These are phyloP conservation scores for Chaetoscypha palmicola DNA, from an alignment of 2,329 filamentous ascomycete species.

Conservation along the genomic window DNA sequence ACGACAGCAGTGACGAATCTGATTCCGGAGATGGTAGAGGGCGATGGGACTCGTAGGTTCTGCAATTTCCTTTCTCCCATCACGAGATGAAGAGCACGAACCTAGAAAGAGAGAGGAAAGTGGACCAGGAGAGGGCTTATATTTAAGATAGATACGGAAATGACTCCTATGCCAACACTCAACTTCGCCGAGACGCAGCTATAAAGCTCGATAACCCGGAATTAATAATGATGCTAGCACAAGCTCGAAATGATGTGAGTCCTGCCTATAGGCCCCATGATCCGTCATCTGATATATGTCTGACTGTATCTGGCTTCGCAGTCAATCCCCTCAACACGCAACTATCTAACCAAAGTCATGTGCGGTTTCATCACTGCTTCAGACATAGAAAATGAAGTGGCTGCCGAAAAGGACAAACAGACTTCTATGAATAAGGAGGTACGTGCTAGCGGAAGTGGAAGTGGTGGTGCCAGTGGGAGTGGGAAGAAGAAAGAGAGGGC, in stretches of 20 bases:
- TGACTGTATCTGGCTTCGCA: slow-evolving; percentile 23
- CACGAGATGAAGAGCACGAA: background rate
- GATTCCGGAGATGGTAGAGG: slow-evolving; percentile 17
- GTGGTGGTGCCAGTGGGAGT: background rate
- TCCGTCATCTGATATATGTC: background rate
- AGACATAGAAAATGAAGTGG: slow-evolving; percentile 3
- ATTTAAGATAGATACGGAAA: slow-evolving; percentile 18
- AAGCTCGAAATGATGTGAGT: slow-evolving; percentile 47
- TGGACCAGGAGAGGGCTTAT: background rate
- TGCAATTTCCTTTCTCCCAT: background rate
- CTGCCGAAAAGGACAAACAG: background rate
- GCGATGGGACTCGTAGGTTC: slow-evolving; percentile 17
- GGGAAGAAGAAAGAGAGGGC: background rate
- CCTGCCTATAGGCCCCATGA: background rate
- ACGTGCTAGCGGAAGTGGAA: background rate
- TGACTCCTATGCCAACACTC: slow-evolving; percentile 20
- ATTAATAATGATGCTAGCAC: slow-evolving; percentile 52
- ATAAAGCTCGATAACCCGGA: slow-evolving; percentile 51
- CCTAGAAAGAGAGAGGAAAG: background rate
- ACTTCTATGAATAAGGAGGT: background rate
- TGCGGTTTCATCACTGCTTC: slow-evolving; percentile 37
- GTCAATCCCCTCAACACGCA: slow-evolving; percentile 49
- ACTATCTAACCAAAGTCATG: slow-evolving; percentile 49
- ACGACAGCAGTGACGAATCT: slow-evolving; percentile 27
- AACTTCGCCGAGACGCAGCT: slow-evolving; percentile 40